A percentile compares a stretch with the other conserved stretches of the same genome.
Conservation (phyloP, 2,329 filamentous ascomycete species). For the Hypoxylon sp. region DNA sequence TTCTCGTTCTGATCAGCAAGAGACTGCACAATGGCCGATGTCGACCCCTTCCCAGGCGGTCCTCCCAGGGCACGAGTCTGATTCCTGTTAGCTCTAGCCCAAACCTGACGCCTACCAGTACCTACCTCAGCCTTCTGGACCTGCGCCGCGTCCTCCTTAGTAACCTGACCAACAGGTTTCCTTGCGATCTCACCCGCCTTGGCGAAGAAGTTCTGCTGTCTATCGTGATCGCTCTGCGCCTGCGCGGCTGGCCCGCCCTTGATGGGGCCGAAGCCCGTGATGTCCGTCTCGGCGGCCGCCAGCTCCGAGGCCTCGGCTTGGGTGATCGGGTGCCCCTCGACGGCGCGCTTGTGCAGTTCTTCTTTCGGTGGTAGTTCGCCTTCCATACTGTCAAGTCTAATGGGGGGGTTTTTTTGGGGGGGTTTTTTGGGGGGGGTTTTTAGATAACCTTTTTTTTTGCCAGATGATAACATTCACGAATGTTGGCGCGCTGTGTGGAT, state of each 20-base stretch:
- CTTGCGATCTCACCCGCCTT: constrained; percentile 44
- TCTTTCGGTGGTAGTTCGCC: constrained; percentile 32
- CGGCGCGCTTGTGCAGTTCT: constrained; percentile 33
- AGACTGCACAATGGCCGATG: constrained; percentile 42
- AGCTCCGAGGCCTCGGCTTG: constrained; percentile 41
- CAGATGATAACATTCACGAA: too few species aligned
- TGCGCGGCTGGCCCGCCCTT: constrained; percentile 47
- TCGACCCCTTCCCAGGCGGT: constrained; percentile 40
- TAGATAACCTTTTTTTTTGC: too few species aligned
- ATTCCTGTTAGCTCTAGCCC: constrained; percentile 24
- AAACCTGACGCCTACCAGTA: neutral
- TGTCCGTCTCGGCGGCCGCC: constrained; percentile 40
- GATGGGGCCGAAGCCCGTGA: constrained; percentile 45
- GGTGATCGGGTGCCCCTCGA: constrained; percentile 42
- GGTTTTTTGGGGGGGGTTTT: too few species aligned
- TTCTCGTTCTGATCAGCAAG: constrained; percentile 42
- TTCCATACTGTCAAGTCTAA: constrained; percentile 19
- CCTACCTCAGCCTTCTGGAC: constrained; percentile 44
- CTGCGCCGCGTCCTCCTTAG: constrained; percentile 45
- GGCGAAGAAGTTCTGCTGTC: constrained; percentile 46
- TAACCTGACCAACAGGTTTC: constrained; percentile 43
- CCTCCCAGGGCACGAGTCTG: constrained; percentile 34
- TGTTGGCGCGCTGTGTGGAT: too few species aligned
- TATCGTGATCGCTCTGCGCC: constrained; percentile 48
- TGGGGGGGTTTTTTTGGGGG: too few species aligned